phyloP scores from a whole-genome alignment of 148 eudicot species.

The Camellia lanceoleosa region DNA sequence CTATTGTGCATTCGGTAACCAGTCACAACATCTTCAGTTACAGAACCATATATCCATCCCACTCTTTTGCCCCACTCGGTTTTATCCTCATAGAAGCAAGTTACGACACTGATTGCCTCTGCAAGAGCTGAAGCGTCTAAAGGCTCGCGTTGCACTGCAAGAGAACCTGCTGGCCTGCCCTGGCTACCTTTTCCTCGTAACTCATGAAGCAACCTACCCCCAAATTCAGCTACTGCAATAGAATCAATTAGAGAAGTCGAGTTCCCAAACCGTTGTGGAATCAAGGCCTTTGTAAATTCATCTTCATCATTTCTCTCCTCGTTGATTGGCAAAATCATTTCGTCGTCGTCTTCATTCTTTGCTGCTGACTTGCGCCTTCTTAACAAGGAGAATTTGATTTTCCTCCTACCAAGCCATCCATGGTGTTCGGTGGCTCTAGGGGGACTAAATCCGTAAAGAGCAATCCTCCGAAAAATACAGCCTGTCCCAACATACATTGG shows the following conservation, averaged over 20 bases:
- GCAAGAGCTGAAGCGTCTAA: conserved; percentile 13
- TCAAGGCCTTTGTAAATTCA: conserved; percentile 53
- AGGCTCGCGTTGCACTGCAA: background rate
- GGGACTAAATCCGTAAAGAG: no score
- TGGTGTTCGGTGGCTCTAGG: no score
- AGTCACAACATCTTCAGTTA: conserved; percentile 2
- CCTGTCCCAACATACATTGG: conserved; percentile 99
- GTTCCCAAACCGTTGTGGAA: conserved; percentile 69
- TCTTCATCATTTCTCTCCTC: conserved; percentile 49
- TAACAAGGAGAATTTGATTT: no score
- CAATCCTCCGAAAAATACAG: conserved; percentile 37
- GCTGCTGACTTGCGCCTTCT: conserved; percentile 26
- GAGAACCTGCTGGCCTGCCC: conserved; percentile 13
- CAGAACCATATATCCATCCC: conserved; percentile 9
- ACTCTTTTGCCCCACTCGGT: conserved; percentile 15
- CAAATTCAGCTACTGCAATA: conserved; percentile 79
- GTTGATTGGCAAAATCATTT: conserved; percentile 56
- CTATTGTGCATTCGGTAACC: conserved; percentile 19
- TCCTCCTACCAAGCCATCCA: no score
- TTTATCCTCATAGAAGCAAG: conserved; percentile 19
- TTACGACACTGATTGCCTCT: conserved; percentile 9
- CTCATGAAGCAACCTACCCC: conserved; percentile 76
- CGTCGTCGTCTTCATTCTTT: conserved; percentile 43
- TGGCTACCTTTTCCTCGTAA: conserved; percentile 65
- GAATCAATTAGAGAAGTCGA: conserved; percentile 72